Conservation (phyloP, 257 asterid species). For the Nicotiana tomentosiformis region DNA sequence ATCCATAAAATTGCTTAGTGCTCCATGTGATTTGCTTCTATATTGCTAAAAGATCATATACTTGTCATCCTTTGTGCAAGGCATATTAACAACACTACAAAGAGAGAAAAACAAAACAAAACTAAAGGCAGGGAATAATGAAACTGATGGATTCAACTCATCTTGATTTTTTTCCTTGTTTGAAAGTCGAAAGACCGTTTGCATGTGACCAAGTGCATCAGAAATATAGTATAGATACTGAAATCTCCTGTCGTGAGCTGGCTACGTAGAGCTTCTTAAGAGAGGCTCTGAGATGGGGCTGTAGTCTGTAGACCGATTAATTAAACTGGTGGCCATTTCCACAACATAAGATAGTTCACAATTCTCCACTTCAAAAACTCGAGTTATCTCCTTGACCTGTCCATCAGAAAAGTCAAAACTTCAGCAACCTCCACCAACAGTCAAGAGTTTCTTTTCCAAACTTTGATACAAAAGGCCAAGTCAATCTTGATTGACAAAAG, state of each 20-base stretch:
- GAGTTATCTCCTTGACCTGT: constrained; percentile 55
- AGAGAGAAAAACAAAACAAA: not conserved
- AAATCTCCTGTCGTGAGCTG: not conserved
- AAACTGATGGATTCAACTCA: not conserved
- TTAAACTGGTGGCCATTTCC: constrained; percentile 50
- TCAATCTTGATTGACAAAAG: too few species aligned
- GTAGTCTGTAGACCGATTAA: constrained; percentile 30
- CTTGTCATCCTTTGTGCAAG: not conserved
- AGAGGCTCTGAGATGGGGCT: constrained; percentile 50
- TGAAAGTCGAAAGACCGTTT: not conserved
- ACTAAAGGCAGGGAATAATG: not conserved
- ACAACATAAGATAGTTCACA: constrained; percentile 44
- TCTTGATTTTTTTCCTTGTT: not conserved
- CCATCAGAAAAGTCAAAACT: not conserved
- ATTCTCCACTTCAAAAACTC: constrained; percentile 39
- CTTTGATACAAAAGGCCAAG: not conserved
- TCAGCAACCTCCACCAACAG: not conserved
- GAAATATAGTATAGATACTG: not conserved
- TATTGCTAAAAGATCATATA: not conserved
- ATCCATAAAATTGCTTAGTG: not conserved
- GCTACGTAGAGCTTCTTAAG: constrained; percentile 30
- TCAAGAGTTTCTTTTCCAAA: too few species aligned
- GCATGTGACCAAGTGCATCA: not conserved
- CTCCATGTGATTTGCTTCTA: constrained; percentile 9
- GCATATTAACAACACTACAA: not conserved